Percentiles rank a stretch among this genome's conserved stretches.
Conservation (phyloP, 2,329 filamentous ascomycete genomes). For the Nannizziopsis arthrosporioides region DNA sequence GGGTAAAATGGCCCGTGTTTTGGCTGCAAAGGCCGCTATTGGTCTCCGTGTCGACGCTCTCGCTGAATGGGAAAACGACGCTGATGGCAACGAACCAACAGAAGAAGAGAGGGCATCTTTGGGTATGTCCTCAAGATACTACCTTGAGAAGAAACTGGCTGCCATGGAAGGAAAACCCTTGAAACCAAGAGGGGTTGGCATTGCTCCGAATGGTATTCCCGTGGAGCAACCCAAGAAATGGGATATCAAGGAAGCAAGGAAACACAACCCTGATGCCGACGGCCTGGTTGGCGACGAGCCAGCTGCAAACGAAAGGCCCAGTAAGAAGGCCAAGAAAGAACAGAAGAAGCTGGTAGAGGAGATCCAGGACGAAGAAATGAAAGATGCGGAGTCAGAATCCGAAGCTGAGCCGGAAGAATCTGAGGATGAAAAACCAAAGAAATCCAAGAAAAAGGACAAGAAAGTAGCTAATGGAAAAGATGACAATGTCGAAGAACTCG, state of each 20-base stretch:
- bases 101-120: constrained; percentile 82
- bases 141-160: constrained; percentile 40
- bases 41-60: constrained; percentile 88
- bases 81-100: constrained; percentile 52
- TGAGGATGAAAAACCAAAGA: constrained; percentile 22
- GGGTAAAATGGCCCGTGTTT: constrained; percentile 96
- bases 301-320: constrained; percentile 28
- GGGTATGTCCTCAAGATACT: constrained; percentile 49
- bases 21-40: constrained; percentile 85
- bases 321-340: constrained; percentile 34
- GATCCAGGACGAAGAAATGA: constrained; percentile 36
- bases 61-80: constrained; percentile 61
- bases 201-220: constrained; percentile 60
- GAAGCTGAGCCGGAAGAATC: constrained; percentile 24
- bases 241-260: constrained; percentile 81
- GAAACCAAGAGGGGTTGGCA: constrained; percentile 60
- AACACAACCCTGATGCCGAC: constrained; percentile 92
- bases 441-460: constrained; percentile 12
- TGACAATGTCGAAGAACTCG: constrained; percentile 46
- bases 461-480: constrained; percentile 35
- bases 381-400: constrained; percentile 27
- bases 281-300: constrained; percentile 61
- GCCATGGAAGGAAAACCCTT: constrained; percentile 80
- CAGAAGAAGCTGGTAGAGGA: constrained; percentile 38
- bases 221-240: constrained; percentile 60